phyloP scores from a whole-genome alignment of 495 filamentous ascomycete genomes.

The Penicillium tannophilum region DNA sequence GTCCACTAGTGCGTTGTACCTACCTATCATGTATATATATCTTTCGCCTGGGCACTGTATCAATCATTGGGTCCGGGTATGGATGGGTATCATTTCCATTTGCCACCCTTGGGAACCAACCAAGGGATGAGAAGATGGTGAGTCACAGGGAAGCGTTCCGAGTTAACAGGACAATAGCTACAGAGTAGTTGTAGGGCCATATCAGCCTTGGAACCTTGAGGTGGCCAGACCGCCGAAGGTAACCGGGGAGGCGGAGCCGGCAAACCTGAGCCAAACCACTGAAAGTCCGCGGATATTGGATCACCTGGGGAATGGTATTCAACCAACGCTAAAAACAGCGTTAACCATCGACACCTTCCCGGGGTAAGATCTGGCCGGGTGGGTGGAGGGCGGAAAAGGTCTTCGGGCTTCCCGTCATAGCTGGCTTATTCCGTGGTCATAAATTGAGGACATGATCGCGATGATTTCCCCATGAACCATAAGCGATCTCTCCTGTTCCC shows the following conservation, averaged over 20 bases:
- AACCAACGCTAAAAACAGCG: slow-evolving; percentile 12
- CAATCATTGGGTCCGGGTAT: no score
- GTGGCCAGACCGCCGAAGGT: slow-evolving; percentile 11
- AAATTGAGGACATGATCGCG: not conserved
- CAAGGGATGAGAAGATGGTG: no score
- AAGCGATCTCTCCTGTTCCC: not conserved
- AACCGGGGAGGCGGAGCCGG: slow-evolving; percentile 20
- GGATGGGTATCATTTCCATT: no score
- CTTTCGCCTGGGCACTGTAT: no score
- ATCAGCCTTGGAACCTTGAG: not conserved
- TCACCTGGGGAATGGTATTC: slow-evolving; percentile 10
- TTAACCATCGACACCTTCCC: slow-evolving; percentile 7
- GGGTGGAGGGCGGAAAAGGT: slow-evolving; percentile 26
- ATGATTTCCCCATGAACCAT: not conserved
- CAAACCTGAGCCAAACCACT: slow-evolving; percentile 12
- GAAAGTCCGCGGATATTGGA: slow-evolving; percentile 15
- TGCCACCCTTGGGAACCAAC: no score
- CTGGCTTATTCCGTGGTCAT: not conserved
- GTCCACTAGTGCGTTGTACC: no score
- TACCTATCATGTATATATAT: no score
- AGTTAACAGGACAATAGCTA: not conserved
- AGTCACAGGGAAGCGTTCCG: no score
- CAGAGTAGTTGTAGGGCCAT: not conserved
- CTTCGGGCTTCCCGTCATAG: slow-evolving; percentile 12
- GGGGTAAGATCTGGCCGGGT: slow-evolving; percentile 20